Percentiles rank a stretch among this genome's conserved stretches.
These are phyloP conservation scores for Geranomyces michiganensis DNA, from an alignment of 192 early-diverging fungal species.

Conservation along the genomic window DNA sequence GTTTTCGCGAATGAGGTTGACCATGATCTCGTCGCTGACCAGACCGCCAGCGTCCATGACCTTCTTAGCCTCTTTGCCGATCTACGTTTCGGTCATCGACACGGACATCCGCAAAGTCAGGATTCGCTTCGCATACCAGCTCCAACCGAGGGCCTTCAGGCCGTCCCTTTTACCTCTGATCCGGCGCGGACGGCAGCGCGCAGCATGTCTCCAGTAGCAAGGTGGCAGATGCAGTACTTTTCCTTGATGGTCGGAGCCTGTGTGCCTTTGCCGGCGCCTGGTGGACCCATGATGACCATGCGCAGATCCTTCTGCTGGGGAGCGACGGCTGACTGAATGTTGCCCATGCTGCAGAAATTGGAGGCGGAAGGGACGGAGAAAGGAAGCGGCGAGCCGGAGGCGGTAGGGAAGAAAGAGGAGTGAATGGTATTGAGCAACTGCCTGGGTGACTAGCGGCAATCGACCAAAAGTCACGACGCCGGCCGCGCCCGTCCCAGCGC, in stretches of 20 bases:
- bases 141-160: background rate
- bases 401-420: background rate
- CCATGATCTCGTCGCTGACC: slow-evolving; percentile 98
- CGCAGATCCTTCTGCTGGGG: slow-evolving; percentile 46
- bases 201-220: slow-evolving; percentile 97
- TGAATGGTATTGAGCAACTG: background rate
- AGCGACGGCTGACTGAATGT: slow-evolving; percentile 33
- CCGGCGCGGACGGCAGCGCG: slow-evolving; percentile 92
- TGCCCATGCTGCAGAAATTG: slow-evolving; percentile 30
- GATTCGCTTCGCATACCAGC: too few species aligned
- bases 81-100: slow-evolving; percentile 23
- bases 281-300: slow-evolving; percentile 86
- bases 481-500: too few species aligned
- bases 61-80: slow-evolving; percentile 97
- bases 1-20: slow-evolving; percentile 96
- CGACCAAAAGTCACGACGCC: too few species aligned
- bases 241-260: slow-evolving; percentile 97
- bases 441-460: too few species aligned
- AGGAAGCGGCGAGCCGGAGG: background rate
- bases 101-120: too few species aligned
- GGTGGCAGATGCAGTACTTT: slow-evolving; percentile 93
- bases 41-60: slow-evolving; percentile 98
- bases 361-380: background rate
- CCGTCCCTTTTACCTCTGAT: slow-evolving; percentile 60
- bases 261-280: slow-evolving; percentile 70